Percentiles rank a stretch among this genome's conserved stretches.
phyloP scores from a whole-genome alignment of 306 rosid species.

The Quillaja saponaria region DNA sequence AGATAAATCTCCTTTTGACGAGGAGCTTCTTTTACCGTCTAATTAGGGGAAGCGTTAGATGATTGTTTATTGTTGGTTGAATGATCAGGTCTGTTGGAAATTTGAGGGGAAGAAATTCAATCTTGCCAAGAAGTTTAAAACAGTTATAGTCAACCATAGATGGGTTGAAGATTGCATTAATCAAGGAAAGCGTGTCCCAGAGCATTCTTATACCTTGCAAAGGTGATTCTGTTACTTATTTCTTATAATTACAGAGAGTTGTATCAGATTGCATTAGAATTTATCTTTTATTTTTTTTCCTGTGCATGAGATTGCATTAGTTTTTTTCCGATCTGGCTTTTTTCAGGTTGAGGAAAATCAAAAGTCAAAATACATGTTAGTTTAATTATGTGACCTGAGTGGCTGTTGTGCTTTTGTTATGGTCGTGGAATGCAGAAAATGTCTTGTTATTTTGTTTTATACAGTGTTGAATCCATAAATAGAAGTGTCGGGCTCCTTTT shows the following conservation, averaged over 20 bases:
- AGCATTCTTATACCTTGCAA: conserved; percentile 55
- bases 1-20: not conserved
- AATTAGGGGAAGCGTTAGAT: conserved; percentile 2
- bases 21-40: not conserved
- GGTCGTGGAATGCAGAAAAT: too few relatives aligned
- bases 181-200: conserved; percentile 69
- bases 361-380: not conserved
- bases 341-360: conserved; percentile 3
- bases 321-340: not conserved
- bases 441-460: too few relatives aligned
- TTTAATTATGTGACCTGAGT: not conserved
- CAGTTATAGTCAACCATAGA: conserved; percentile 60
- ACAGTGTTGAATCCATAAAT: too few relatives aligned
- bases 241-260: not conserved
- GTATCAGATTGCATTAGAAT: conserved; percentile 4
- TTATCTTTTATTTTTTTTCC: not conserved
- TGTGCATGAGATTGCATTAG: too few relatives aligned
- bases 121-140: conserved; percentile 54
- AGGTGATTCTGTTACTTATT: conserved; percentile 44
- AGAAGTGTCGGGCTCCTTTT: too few relatives aligned
- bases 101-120: conserved; percentile 67
- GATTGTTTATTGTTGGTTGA: conserved; percentile 14
- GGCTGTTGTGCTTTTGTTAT: too few relatives aligned
- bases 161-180: conserved; percentile 89
- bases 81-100: conserved; percentile 69